Conservation (phyloP, 805 yeast species). For the Teunomyces aglyptinius region DNA sequence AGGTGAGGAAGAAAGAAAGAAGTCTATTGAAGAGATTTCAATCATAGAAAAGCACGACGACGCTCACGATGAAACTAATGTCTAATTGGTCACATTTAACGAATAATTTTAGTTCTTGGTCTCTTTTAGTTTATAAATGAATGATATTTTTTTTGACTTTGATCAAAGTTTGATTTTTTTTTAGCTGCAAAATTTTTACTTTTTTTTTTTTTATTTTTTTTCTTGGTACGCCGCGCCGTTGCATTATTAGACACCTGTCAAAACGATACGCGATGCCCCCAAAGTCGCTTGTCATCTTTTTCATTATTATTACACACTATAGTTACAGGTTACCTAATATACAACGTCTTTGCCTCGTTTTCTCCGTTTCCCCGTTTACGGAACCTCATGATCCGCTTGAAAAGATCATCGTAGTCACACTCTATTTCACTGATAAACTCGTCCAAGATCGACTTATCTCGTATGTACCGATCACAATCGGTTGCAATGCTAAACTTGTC, state of each 20-base stretch:
- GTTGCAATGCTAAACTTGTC: slow-evolving; percentile 9
- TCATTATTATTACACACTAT: background rate
- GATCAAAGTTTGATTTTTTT: too few relatives aligned
- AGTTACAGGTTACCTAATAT: slow-evolving; percentile 3
- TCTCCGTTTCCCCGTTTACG: slow-evolving; percentile 7
- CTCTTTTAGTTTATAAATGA: background rate
- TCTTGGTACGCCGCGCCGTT: background rate
- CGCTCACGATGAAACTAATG: background rate
- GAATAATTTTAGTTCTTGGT: slow-evolving; percentile 2
- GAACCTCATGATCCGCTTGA: slow-evolving; percentile 9
- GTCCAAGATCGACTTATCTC: slow-evolving; percentile 13
- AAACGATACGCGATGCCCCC: background rate
- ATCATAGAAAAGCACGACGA: background rate
- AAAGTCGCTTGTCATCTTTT: too few relatives aligned
- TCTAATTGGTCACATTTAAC: background rate
- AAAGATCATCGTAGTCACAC: slow-evolving; percentile 12
- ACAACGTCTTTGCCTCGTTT: background rate
- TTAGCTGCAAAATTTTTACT: background rate
- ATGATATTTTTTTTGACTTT: background rate
- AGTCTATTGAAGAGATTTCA: background rate
- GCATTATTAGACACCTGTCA: background rate
- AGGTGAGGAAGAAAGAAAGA: slow-evolving; percentile 4
- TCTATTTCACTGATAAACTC: slow-evolving; percentile 15
- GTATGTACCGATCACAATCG: slow-evolving; percentile 13
- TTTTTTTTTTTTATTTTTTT: background rate